These are phyloP conservation scores for Russula sp. DNA, from an alignment of 768 basidiomycete species.

Conservation along the genomic window DNA sequence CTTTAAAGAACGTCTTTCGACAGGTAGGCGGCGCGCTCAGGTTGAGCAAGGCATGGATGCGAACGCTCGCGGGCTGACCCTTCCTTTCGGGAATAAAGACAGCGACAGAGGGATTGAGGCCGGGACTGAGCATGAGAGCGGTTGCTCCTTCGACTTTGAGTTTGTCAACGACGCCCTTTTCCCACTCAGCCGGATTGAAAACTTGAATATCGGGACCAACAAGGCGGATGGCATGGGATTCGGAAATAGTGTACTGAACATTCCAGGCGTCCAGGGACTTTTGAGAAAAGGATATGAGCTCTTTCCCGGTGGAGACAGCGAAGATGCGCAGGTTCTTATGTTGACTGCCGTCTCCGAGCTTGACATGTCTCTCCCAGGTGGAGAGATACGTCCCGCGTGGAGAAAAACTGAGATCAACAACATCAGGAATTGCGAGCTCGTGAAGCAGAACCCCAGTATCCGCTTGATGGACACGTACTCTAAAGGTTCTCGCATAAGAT, in stretches of 20 bases:
- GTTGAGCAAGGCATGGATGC: constrained; percentile 71
- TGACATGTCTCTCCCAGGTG: constrained; percentile 93
- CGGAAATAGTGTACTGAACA: constrained; percentile 86
- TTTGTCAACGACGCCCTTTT: constrained; percentile 75
- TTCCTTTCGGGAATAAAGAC: constrained; percentile 95
- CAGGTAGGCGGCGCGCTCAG: constrained; percentile 67
- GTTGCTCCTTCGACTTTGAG: constrained; percentile 82
- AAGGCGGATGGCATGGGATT: constrained; percentile 79
- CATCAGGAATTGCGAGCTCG: constrained; percentile 70
- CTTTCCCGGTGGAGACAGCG: constrained; percentile 79
- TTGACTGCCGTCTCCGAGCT: constrained; percentile 85
- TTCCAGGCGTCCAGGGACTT: constrained; percentile 92
- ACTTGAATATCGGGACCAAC: constrained; percentile 82
- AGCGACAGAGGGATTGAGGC: constrained; percentile 83
- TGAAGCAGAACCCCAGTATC: constrained; percentile 69
- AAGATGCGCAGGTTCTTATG: constrained; percentile 95
- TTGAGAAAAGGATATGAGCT: constrained; percentile 83
- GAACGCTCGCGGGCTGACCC: constrained; percentile 87
- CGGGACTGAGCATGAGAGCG: constrained; percentile 72
- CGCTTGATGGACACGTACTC: constrained; percentile 75
- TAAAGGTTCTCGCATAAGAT: constrained; percentile 36
- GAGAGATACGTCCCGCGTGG: constrained; percentile 91
- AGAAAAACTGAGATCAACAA: constrained; percentile 86
- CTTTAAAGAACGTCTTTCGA: constrained; percentile 94
- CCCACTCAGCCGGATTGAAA: constrained; percentile 76